Conservation (phyloP, 2,329 filamentous ascomycete species). For the Penicillium sp. region DNA sequence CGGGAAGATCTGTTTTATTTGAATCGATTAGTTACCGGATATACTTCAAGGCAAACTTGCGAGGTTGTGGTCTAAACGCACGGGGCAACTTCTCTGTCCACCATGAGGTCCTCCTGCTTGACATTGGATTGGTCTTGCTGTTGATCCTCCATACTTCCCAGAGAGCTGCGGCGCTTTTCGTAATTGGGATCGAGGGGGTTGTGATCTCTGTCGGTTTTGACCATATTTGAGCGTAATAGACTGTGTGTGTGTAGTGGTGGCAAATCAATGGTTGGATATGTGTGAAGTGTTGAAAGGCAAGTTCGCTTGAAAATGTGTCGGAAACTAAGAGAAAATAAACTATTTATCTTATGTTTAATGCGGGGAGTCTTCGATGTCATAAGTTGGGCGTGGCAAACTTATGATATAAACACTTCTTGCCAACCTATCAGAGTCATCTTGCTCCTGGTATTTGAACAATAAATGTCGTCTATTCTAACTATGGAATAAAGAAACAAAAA, state of each 20-base stretch:
- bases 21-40: not conserved
- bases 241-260: not conserved
- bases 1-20: conserved; percentile 16
- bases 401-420: conserved; percentile 20
- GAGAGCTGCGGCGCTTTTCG: conserved; percentile 14
- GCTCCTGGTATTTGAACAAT: not conserved
- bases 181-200: conserved; percentile 23
- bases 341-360: conserved; percentile 6
- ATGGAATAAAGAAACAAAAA: not conserved
- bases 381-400: conserved; percentile 16
- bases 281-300: not conserved
- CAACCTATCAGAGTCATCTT: not conserved
- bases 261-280: not conserved
- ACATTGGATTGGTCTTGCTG: not conserved
- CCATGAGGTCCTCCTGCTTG: conserved; percentile 13
- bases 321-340: not conserved
- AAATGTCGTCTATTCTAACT: not conserved
- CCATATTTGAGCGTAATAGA: conserved; percentile 13
- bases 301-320: not conserved
- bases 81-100: conserved; percentile 23
- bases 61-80: conserved; percentile 2
- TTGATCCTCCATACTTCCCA: conserved; percentile 2
- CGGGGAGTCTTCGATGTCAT: conserved; percentile 15
- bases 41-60: not conserved
- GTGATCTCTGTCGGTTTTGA: conserved; percentile 15